Base-by-base conservation (phyloP, 345 rosid species). In the Raphanus raphanistrum region DNA sequence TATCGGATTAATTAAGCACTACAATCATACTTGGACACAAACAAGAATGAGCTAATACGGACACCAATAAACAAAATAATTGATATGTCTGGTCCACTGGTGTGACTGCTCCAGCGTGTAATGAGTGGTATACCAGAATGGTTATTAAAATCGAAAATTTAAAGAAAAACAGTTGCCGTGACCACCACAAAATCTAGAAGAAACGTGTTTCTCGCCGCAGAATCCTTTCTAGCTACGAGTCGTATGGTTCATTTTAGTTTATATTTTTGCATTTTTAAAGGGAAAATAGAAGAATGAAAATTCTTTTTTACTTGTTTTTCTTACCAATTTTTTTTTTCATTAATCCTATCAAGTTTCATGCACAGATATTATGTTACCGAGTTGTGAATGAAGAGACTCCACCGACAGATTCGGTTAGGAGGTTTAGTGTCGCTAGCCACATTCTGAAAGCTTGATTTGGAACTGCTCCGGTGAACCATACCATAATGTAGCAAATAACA, bases 201-300 rank as follows among this genome's bases (percentile, higher is more conserved):
- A 58, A 58, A 58, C 62, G 62, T 58, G 62, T 58, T 58, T 57
- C 62, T 25, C 62, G 13, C 13, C 25, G 62, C 25, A 55, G 61
- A 55, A 55, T 11, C 29, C 13, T 57, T 57, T 57, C 13, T 58
- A 25, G 62, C n/a, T 58, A 13, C 32, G 32, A 58, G 32, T 58
- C 32, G 63, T 26, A 2, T 58, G 63, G 16, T 12, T 12, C 54
- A 48, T 48, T 48, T 48, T 48, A 48, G 13, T 12, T 48, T 48
- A 1, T 2, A 1, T 48, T 12, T 48, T 13, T 13, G 4, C 31
- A 28, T 28, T 28, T 28, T 28, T 28, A 4, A 28, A 28, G 31
- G 31, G 31, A 28, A 28, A 28, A 28, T 28, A 28, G 31, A 28
- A 28, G 31, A 28, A 4, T 28, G 31, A 28, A 28, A 28, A 28